Conservation (phyloP, 2,329 filamentous ascomycete genomes). For the Dactylonectria estremocensis region DNA sequence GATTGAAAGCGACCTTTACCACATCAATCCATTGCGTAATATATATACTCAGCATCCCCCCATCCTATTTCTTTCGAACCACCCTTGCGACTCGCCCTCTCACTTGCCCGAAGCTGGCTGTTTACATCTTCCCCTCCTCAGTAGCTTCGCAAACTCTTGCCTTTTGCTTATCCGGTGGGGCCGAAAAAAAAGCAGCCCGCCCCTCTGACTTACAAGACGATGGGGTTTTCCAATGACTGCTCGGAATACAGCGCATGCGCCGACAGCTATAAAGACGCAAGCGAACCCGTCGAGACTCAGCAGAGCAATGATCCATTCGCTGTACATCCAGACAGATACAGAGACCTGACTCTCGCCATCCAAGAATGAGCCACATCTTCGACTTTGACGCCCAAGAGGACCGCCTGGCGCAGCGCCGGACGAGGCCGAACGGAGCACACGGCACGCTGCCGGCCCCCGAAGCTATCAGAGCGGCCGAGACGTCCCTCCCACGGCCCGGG, state of each 20-base stretch:
- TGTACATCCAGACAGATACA: neutral
- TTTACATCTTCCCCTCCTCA: neutral
- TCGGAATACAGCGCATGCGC: neutral
- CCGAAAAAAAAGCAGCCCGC: neutral
- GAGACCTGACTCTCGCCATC: neutral
- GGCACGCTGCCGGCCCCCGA: slow-evolving; percentile 57
- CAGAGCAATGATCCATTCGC: neutral
- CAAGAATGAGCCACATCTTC: slow-evolving; percentile 49
- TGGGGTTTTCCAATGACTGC: neutral
- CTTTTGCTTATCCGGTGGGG: slow-evolving; percentile 28
- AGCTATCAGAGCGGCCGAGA: slow-evolving; percentile 55
- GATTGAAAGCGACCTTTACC: no score
- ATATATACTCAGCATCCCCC: neutral
- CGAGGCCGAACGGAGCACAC: neutral
- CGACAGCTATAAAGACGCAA: slow-evolving; percentile 11
- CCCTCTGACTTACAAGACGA: slow-evolving; percentile 25
- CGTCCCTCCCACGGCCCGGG: slow-evolving; percentile 56
- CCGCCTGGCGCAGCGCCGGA: slow-evolving; percentile 38
- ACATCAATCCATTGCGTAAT: neutral
- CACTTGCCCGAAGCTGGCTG: neutral
- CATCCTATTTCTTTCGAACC: neutral
- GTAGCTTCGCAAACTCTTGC: slow-evolving; percentile 39
- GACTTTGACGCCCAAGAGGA: slow-evolving; percentile 41
- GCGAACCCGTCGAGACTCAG: neutral
- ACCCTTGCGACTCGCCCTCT: neutral